These are phyloP conservation scores for Fusarium pininemorale DNA, from an alignment of 2,329 filamentous ascomycete genomes.

Conservation along the genomic window DNA sequence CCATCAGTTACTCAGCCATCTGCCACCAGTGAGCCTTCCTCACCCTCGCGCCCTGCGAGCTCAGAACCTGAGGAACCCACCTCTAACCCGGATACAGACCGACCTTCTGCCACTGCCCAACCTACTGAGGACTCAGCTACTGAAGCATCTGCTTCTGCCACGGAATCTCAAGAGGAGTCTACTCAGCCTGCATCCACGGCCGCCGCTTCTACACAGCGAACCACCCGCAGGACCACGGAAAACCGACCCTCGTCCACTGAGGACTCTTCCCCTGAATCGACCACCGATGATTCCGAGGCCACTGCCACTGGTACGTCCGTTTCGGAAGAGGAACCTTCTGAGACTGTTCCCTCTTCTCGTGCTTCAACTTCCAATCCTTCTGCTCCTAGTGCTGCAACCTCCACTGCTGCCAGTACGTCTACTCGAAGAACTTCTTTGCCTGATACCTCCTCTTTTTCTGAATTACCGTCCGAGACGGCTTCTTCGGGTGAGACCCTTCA, in stretches of 20 bases:
- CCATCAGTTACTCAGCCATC: conserved; percentile 27
- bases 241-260: conserved; percentile 18
- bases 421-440: conserved; percentile 41
- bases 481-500: conserved; percentile 39
- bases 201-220: conserved; percentile 12
- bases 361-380: conserved; percentile 43
- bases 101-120: conserved; percentile 20
- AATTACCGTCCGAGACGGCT: conserved; percentile 40
- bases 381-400: conserved; percentile 36
- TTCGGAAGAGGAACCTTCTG: conserved; percentile 40
- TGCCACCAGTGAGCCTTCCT: conserved; percentile 36
- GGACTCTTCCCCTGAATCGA: conserved; percentile 28
- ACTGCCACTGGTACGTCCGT: conserved; percentile 45
- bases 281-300: conserved; percentile 38
- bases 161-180: conserved; percentile 23
- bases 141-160: conserved; percentile 14
- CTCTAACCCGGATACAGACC: conserved; percentile 39
- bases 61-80: conserved; percentile 32
- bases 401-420: conserved; percentile 48
- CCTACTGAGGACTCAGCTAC: conserved; percentile 27
- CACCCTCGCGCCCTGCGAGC: conserved; percentile 31
- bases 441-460: conserved; percentile 42
- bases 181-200: conserved; percentile 21
- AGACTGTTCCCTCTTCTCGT: conserved; percentile 42
- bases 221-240: conserved; percentile 14